Evolutionary conservation across 352 stramenopile genomes (phyloP), one percentile per base, ranked within the genome.

Genomic region (Phytophthora sp.): DNA sequence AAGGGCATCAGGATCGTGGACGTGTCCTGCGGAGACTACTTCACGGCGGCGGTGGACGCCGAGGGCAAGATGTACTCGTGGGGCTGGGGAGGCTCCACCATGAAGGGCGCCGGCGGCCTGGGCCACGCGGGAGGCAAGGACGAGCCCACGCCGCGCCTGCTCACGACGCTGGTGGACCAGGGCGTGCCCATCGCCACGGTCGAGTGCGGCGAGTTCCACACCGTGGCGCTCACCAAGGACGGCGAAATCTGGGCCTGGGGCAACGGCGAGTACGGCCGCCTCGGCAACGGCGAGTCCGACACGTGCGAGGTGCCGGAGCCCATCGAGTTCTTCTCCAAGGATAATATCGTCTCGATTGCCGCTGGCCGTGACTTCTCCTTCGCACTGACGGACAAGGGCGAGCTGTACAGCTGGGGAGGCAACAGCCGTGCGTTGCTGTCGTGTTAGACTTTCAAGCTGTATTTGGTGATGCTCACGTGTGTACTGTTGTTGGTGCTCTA

Each of bases 221-320:
- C 89, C 4, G 84, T 96, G 12, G 89, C 91, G 28, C 79, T 97
- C 10, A 88, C 88, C 8, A 84, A 75, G 32, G 90, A 97, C 59
- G 89, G 89, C 20, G 93, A 98, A 70, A 83, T 97, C 9, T 97
- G 87, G 89, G 89, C 89, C 11, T 97, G 89, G 89, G 93, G 93
- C 44, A 91, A 91, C 45, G 93, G 93, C 58, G 89, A 97, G 69
- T 97, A 97, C 74, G 93, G 93, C 13, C 77, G 92, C 13, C 73
- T 97, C 18, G 93, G 93, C 49, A 97, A 98, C 48, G 90, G 91
- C 44, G 89, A 95, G 58, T 90, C 82, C 9, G 74, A 86, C 39
- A 93, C 77, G 45, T 88, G 79, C 53, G 85, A 94, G 54, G 82
- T 91, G 48, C 87, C 87, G 1, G 87, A 95, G 65, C 87, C 87